Percentiles rank a stretch among this genome's conserved stretches.
phyloP scores from a whole-genome alignment of 306 rosid genomes.

The Lotus japonicus region DNA sequence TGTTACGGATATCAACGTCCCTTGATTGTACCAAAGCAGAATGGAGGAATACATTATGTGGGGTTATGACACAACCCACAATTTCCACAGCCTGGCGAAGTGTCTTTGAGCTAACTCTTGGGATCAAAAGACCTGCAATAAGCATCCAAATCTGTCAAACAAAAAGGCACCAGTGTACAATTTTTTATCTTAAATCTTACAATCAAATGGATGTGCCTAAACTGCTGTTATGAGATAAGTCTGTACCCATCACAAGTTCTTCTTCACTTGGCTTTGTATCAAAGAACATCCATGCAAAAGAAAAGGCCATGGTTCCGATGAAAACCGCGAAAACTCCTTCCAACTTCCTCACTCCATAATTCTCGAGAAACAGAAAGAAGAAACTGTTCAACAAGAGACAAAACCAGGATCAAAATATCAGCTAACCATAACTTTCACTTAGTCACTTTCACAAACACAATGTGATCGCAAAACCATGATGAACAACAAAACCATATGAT shows the following conservation, averaged over 20 bases:
- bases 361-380: slow-evolving; percentile 41
- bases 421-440: background rate
- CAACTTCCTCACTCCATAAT: slow-evolving; percentile 48
- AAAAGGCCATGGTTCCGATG: slow-evolving; percentile 37
- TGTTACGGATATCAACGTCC: slow-evolving; percentile 35
- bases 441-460: too few species aligned
- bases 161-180: background rate
- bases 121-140: slow-evolving; percentile 35
- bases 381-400: slow-evolving; percentile 31
- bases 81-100: slow-evolving; percentile 46
- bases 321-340: slow-evolving; percentile 47
- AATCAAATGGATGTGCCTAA: background rate
- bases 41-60: slow-evolving; percentile 46
- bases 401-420: background rate
- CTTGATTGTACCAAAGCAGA: slow-evolving; percentile 46
- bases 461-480: too few species aligned
- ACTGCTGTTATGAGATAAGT: background rate
- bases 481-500: background rate
- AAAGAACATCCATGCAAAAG: slow-evolving; percentile 52
- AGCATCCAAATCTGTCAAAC: background rate
- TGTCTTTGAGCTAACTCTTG: slow-evolving; percentile 32
- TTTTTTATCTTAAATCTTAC: background rate
- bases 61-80: slow-evolving; percentile 41
- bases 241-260: slow-evolving; percentile 40
- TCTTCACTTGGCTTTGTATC: slow-evolving; percentile 34